phyloP scores from a whole-genome alignment of 495 filamentous ascomycete genomes.

The Aspergillus indologenus region DNA sequence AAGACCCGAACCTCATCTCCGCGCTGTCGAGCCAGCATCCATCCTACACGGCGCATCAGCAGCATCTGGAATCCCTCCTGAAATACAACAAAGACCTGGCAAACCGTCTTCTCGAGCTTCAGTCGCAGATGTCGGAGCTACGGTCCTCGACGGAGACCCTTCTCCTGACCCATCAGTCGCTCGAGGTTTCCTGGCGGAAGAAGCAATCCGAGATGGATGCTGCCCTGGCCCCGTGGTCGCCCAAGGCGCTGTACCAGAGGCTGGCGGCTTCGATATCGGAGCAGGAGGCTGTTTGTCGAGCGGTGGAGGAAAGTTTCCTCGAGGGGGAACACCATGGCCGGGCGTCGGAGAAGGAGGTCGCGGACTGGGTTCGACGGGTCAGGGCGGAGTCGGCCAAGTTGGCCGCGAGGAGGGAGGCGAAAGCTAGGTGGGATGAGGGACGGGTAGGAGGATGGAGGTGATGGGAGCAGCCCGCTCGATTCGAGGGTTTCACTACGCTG shows the following conservation, averaged over 20 bases:
- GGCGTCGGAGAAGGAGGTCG: conserved; percentile 72
- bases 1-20: conserved; percentile 55
- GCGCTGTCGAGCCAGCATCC: conserved; percentile 62
- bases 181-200: conserved; percentile 85
- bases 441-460: conserved; percentile 90
- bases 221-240: conserved; percentile 78
- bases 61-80: conserved; percentile 56
- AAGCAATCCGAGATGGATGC: conserved; percentile 87
- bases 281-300: conserved; percentile 76
- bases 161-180: conserved; percentile 75
- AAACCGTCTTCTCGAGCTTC: conserved; percentile 64
- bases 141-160: conserved; percentile 71
- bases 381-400: conserved; percentile 70
- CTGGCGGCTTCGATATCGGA: conserved; percentile 72
- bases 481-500: not conserved
- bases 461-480: conserved; percentile 15
- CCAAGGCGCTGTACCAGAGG: conserved; percentile 76
- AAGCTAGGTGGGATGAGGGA: conserved; percentile 91
- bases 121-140: conserved; percentile 56
- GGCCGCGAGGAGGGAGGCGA: conserved; percentile 74
- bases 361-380: conserved; percentile 78
- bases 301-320: conserved; percentile 87
- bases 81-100: conserved; percentile 61
- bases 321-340: conserved; percentile 54
- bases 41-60: conserved; percentile 49